Evolutionary conservation across 2,329 filamentous ascomycete genomes (phyloP), one percentile per base, ranked within the genome.

Genomic region (Cryphonectria carpinicola): DNA sequence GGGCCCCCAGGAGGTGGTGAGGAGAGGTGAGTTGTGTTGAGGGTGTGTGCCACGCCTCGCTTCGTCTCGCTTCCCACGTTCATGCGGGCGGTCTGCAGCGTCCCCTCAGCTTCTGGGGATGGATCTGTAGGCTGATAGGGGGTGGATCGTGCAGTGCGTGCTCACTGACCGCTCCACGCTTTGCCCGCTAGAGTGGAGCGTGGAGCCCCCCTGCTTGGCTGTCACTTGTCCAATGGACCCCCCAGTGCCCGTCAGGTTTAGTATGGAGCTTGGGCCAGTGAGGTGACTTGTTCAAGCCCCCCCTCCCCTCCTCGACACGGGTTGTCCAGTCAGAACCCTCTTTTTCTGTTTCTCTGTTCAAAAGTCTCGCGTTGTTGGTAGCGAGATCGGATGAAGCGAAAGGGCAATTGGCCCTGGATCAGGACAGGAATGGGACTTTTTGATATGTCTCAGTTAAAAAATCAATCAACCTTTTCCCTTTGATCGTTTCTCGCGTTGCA

Each of bases 81-180:
- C 63, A 65, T 65, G 63, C 63, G 63, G 63, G 63, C 63, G 63
- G 63, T 65, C 63, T 65, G 63, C 63, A 35, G 46, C 49, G 19
- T 43, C 61, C 43, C 46, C 46, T 66, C 49, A 67, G 65, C 46
- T 49, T 54, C 10, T 56, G 32, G 56, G 56, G 46, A 49, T 22
- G 65, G 58, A 61, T 68, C 56, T 61, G 63, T 65, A 65, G 56
- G 56, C 49, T 68, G 66, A 68, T 68, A 68, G 66, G 66, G 66
- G 66, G 56, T 62, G 56, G 58, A 61, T 14, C 37, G 65, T 46
- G 65, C 54, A 39, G 22, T 54, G 64, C 39, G 41, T 49, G 66
- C 58, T 64, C 58, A 68, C 66, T 68, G 66, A 68, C 66, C 66
- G 66, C 66, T 68, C 43, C 60, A 64, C 56, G 63, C 63, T 52